Conservation (phyloP, 106 monocot species). For the Agapanthus africanus region DNA sequence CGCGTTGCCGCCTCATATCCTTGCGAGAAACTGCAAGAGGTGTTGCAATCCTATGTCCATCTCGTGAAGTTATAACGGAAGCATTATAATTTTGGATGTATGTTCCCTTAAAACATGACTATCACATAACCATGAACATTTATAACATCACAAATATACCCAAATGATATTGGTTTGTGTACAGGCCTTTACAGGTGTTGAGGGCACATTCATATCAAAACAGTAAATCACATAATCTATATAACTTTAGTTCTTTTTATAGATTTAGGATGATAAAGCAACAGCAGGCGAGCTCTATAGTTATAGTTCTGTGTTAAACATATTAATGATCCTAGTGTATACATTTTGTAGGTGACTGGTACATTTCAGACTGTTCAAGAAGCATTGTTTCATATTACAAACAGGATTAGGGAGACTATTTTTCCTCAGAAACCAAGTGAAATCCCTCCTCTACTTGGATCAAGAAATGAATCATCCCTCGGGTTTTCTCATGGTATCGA, state of each 20-base stretch:
- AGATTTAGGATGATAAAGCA: neutral
- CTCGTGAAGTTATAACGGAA: no score
- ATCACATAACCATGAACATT: no score
- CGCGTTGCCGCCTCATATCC: no score
- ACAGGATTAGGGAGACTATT: slow-evolving; percentile 67
- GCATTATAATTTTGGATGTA: no score
- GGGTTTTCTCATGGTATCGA: slow-evolving; percentile 28
- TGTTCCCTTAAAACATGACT: no score
- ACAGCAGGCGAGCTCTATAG: neutral
- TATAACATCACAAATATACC: no score
- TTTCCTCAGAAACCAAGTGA: slow-evolving; percentile 29
- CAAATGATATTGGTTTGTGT: neutral
- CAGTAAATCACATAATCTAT: neutral
- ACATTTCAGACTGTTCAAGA: slow-evolving; percentile 65
- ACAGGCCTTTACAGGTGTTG: neutral
- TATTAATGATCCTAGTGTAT: neutral
- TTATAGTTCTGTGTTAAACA: neutral
- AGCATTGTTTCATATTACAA: slow-evolving; percentile 62
- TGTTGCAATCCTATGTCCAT: no score
- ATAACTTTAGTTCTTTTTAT: neutral
- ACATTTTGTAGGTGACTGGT: slow-evolving; percentile 48
- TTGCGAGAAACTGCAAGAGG: no score
- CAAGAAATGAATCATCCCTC: slow-evolving; percentile 43
- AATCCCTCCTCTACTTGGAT: slow-evolving; percentile 16
- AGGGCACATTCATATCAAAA: neutral